Conservation (phyloP, 139 green algal genomes). For the Haematococcus lacustris region DNA sequence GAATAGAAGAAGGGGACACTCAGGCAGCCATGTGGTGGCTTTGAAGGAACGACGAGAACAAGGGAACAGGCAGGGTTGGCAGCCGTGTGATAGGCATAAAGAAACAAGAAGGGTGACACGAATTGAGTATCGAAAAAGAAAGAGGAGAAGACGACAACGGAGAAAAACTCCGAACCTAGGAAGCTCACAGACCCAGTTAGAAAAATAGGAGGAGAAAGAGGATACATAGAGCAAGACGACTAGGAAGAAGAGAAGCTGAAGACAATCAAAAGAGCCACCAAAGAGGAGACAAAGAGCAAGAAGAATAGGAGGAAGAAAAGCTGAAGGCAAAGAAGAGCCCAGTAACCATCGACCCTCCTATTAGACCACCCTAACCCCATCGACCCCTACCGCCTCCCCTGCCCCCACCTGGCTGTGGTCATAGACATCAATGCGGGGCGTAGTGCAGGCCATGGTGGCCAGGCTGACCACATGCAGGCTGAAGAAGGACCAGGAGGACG, state of each 20-base stretch:
- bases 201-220: not conserved
- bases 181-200: not conserved
- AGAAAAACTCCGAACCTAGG: not conserved
- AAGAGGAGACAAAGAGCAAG: not conserved
- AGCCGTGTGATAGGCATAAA: too few species aligned
- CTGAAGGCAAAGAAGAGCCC: not conserved
- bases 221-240: not conserved
- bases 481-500: conserved; percentile 7
- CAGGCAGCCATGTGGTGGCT: not conserved
- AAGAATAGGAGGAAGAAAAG: not conserved
- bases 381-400: not conserved
- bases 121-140: not conserved
- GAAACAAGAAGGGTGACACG: not conserved
- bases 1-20: not conserved
- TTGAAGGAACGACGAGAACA: not conserved
- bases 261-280: not conserved
- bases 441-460: not conserved
- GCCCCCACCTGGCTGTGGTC: conserved; percentile 24
- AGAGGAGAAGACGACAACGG: not conserved
- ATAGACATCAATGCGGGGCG: conserved; percentile 39
- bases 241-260: not conserved
- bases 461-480: not conserved
- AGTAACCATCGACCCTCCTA: not conserved
- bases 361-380: not conserved
- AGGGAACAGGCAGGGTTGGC: not conserved